A percentile compares a stretch with the other conserved stretches of the same genome.
Evolutionary conservation across 2,329 filamentous ascomycete species (phyloP).

Genomic region (Hirsutella thompsonii): DNA sequence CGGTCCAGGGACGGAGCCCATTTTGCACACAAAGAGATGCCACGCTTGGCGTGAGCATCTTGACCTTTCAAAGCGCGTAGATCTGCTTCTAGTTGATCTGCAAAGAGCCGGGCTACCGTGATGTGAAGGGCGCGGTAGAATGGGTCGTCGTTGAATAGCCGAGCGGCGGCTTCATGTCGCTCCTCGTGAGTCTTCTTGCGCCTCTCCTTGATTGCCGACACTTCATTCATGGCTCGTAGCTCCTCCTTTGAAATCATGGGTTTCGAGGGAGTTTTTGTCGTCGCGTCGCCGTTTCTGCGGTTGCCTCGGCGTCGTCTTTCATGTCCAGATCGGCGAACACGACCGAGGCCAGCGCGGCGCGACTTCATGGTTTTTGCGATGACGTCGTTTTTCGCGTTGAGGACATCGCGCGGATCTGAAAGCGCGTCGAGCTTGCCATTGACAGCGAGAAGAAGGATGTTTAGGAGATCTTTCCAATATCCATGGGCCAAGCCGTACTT

Average conservation of each 20-base stretch:
- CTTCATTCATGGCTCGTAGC: no score
- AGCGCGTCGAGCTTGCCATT: constrained; percentile 31
- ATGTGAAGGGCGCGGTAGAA: constrained; percentile 40
- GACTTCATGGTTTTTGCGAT: constrained; percentile 4
- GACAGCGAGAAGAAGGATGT: constrained; percentile 38
- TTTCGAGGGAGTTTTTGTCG: not conserved
- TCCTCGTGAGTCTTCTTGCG: not conserved
- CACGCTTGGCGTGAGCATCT: constrained; percentile 24
- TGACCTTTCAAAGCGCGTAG: constrained; percentile 23
- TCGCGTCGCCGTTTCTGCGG: not conserved
- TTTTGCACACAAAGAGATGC: constrained; percentile 44
- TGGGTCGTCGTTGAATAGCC: constrained; percentile 25
- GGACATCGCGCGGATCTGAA: constrained; percentile 23
- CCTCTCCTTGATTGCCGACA: not conserved
- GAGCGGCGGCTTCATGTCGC: not conserved
- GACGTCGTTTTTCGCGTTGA: constrained; percentile 22
- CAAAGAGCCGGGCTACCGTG: constrained; percentile 41
- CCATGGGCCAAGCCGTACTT: constrained; percentile 39
- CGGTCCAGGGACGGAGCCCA: constrained; percentile 43
- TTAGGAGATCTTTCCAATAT: constrained; percentile 50
- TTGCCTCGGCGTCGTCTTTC: not conserved
- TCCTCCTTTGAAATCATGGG: no score
- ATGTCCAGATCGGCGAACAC: not conserved
- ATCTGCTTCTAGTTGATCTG: constrained; percentile 38
- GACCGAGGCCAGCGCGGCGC: not conserved